Evolutionary conservation across 2,329 filamentous ascomycete species (phyloP).

Genomic region (Fusarium multiceps): DNA sequence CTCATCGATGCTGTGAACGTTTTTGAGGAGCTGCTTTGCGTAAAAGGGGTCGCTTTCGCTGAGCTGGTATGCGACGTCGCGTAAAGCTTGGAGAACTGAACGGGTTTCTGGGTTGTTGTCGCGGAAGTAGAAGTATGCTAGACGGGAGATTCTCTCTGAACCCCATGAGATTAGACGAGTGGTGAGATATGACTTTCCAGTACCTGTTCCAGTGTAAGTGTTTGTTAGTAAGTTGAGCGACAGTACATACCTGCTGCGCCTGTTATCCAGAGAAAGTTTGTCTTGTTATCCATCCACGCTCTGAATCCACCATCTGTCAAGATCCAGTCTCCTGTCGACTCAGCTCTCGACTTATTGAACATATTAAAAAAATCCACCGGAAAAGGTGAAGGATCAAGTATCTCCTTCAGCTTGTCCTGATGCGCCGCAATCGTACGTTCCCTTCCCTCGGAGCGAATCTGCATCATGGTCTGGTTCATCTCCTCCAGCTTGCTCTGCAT

Average conservation of each 20-base stretch:
- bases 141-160: constrained; percentile 49
- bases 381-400: constrained; percentile 57
- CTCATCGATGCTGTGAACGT: constrained; percentile 52
- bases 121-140: constrained; percentile 61
- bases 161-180: constrained; percentile 57
- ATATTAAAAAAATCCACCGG: constrained; percentile 56
- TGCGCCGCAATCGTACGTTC: constrained; percentile 50
- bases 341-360: constrained; percentile 55
- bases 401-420: constrained; percentile 53
- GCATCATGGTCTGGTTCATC: constrained; percentile 51
- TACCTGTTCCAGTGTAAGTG: constrained; percentile 43
- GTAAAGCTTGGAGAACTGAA: constrained; percentile 58
- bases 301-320: constrained; percentile 53
- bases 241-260: constrained; percentile 54
- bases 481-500: constrained; percentile 51
- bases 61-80: constrained; percentile 60
- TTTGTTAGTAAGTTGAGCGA: not conserved
- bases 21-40: constrained; percentile 54
- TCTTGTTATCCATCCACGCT: constrained; percentile 54
- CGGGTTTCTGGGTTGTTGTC: constrained; percentile 59
- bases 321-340: constrained; percentile 60
- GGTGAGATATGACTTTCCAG: constrained; percentile 60
- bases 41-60: constrained; percentile 59
- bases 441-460: constrained; percentile 50
- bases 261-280: constrained; percentile 56